These are phyloP conservation scores for Sicyos edulis DNA, from an alignment of 306 rosid genomes.

Conservation along the genomic window DNA sequence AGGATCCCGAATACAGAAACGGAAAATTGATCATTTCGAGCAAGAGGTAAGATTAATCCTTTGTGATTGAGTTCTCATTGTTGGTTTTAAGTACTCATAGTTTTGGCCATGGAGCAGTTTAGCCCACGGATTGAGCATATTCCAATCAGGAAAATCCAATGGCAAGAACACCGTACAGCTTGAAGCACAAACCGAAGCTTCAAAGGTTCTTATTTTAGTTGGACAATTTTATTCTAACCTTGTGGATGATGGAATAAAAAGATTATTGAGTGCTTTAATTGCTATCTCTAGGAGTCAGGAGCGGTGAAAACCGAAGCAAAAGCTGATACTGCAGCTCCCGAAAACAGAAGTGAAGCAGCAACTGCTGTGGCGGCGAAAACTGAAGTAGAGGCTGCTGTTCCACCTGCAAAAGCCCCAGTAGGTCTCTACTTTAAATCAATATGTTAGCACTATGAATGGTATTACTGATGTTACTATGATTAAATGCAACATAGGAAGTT, in stretches of 20 bases:
- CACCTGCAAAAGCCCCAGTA: constrained; percentile 53
- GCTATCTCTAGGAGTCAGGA: constrained; percentile 31
- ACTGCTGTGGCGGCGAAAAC: constrained; percentile 34
- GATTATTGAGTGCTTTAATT: neutral
- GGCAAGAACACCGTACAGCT: constrained; percentile 48
- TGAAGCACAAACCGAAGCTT: constrained; percentile 48
- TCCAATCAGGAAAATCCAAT: constrained; percentile 52
- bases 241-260: neutral
- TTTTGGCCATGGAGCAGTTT: constrained; percentile 49
- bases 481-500: constrained; percentile 46
- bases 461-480: constrained; percentile 12
- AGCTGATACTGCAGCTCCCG: constrained; percentile 37
- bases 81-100: constrained; percentile 17
- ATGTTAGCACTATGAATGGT: constrained; percentile 1
- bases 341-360: constrained; percentile 37
- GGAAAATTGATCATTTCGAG: constrained; percentile 75
- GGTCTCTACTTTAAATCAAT: constrained; percentile 17
- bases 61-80: constrained; percentile 6
- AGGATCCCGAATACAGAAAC: constrained; percentile 82
- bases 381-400: constrained; percentile 38
- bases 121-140: constrained; percentile 74
- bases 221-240: constrained; percentile 16
- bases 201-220: constrained; percentile 53
- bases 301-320: constrained; percentile 47
- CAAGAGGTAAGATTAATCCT: constrained; percentile 45